Base-by-base conservation (phyloP, 2,329 filamentous ascomycete genomes). In the Trichothecium sympodiale region DNA sequence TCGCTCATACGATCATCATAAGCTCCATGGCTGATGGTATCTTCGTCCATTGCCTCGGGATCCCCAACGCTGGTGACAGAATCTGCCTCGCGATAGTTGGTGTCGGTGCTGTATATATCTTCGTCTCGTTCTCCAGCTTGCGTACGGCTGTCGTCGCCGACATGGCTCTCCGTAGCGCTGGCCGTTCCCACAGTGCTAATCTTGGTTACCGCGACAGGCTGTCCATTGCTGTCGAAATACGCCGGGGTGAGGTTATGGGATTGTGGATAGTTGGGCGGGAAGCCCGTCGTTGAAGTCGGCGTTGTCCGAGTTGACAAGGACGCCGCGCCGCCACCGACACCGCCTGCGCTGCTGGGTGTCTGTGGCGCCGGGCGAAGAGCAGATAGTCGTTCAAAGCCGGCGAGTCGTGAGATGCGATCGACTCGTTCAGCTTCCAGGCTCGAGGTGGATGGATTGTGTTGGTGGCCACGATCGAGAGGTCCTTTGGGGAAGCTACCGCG, bases 101-200 rank as follows among this genome's bases (percentile, higher is more conserved):
- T 71, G 41, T 75, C 77, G 48, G 77, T 82, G 59, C 80, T 85
- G 59, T 80, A 70, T 56, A 82, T 74, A 51, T 85, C 82, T 43
- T 80, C 78, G 48, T 74, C 69, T 16, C 59, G 57, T 26, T 71
- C 71, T 46, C 80, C 78, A 25, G 59, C 54, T 28, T 55, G 74
- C 36, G 71, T 69, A 29, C 60, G 54, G 18, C 43, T 71, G 35
- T 59, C 57, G 38, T 68, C 72, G 48, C 77, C 75, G 5, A 66
- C 60, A 42, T 77, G 65, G 46, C 81, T 87, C 38, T 81, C 83
- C 1, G 88, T 95, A 3, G 88, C 89, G 45, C 83, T 89, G 18
- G 89, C 89, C 33, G 81, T 85, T 39, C 89, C 89, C 17, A 95
- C 88, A 0, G 89, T 96, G 62, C 83, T 91, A 60, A 79, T 91